Evolutionary conservation across 495 filamentous ascomycete genomes (phyloP), one percentile per base, ranked within the genome.

Genomic region (Aspergillus nanangensis): DNA sequence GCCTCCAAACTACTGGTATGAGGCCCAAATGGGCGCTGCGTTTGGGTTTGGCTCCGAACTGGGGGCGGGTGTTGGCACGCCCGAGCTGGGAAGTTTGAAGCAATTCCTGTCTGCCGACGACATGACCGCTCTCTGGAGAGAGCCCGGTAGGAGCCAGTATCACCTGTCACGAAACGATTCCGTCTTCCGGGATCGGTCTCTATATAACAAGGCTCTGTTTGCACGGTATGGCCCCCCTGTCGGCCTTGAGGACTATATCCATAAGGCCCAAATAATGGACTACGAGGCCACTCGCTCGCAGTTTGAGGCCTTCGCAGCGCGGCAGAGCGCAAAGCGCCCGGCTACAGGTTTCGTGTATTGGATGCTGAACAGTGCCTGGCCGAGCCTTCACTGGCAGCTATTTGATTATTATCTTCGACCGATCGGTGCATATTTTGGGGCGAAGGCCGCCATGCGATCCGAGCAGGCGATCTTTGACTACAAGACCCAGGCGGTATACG

Each of bases 291-390:
- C 77, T 2, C 59, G 80, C 4, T 65, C 80, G 0, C 65, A 83
- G 53, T 82, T 78, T 51, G 82, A 86, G 51, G 79, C 64, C 0
- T 82, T 74, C 45, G 63, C 69, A 0, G 62, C 72, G 11, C 61
- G 69, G 0, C 80, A 78, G 64, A 78, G 60, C 46, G 72, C 70
- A 0, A 56, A 64, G 4, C 62, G 74, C 0, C 73, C 79, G 3
- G 78, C 82, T 0, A 84, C 80, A 0, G 81, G 82, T 0, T 15
- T 78, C 2, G 74, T 86, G 5, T 86, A 86, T 61, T 84, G 82
- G 82, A 86, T 84, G 82, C 50, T 83, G 48, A 84, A 81, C 47
- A 74, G 74, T 38, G 81, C 81, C 0, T 84, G 80, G 75, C 81
- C 82, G 8, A 77, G 69, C 34, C 63, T 84, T 29, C 81, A 84